Conservation (phyloP, 495 filamentous ascomycete species). For the Penicillium diatomitis region DNA sequence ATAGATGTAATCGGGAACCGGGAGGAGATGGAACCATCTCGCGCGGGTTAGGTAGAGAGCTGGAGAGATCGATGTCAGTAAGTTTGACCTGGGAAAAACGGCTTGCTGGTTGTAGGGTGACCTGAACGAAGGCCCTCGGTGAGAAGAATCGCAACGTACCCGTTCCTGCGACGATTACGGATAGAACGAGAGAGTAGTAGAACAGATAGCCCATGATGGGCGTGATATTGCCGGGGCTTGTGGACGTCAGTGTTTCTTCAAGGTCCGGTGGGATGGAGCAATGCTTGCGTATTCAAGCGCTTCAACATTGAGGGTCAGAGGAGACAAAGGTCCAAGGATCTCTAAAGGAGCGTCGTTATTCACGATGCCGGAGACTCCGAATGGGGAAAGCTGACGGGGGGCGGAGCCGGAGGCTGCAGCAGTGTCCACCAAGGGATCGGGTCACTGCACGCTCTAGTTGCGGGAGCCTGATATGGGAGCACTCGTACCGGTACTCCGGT, state of each 20-base stretch:
- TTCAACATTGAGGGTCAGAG: no score
- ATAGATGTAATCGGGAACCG: conserved; percentile 58
- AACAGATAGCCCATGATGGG: conserved; percentile 57
- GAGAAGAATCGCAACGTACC: conserved; percentile 30
- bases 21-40: conserved; percentile 59
- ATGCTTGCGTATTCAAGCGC: no score
- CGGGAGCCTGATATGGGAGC: no score
- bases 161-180: conserved; percentile 51
- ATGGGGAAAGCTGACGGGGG: background rate
- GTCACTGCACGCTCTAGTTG: no score
- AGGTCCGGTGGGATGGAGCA: no score
- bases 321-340: no score
- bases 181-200: conserved; percentile 63
- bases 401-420: background rate
- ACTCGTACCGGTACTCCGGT: background rate
- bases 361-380: conserved; percentile 1
- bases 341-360: background rate
- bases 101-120: no score
- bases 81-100: no score
- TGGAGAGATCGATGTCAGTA: conserved; percentile 12
- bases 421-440: no score
- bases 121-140: background rate
- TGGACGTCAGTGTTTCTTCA: no score
- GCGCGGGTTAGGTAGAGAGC: conserved; percentile 71
- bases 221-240: background rate